Percentiles rank a stretch among this genome's conserved stretches.
These are phyloP conservation scores for Streptanthus diversifolius DNA, from an alignment of 345 rosid species.

Conservation along the genomic window DNA sequence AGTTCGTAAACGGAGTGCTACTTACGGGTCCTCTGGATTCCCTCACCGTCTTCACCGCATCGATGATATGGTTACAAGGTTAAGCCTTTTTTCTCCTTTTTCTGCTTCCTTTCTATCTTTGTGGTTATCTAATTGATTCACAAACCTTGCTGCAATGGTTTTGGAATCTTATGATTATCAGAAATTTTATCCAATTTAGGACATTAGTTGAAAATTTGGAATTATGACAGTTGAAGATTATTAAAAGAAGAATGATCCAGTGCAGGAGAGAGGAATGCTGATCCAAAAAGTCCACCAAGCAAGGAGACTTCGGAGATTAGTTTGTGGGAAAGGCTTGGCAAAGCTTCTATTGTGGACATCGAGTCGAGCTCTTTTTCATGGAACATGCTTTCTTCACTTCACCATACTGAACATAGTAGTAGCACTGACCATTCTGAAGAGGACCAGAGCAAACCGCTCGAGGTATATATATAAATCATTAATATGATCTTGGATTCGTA, in stretches of 20 bases:
- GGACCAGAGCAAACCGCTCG: slow-evolving; percentile 81
- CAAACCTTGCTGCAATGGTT: not conserved
- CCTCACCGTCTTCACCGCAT: slow-evolving; percentile 60
- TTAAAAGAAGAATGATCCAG: slow-evolving; percentile 40
- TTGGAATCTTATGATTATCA: not conserved
- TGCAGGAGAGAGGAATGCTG: slow-evolving; percentile 49
- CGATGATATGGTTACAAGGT: slow-evolving; percentile 46
- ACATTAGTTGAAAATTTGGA: not conserved
- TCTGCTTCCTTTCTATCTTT: not conserved
- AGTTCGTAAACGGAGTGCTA: slow-evolving; percentile 91
- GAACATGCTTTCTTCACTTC: slow-evolving; percentile 93
- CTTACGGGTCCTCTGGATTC: slow-evolving; percentile 76
- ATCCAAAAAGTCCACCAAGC: slow-evolving; percentile 44
- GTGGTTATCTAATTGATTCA: too few species aligned
- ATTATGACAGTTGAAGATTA: not conserved
- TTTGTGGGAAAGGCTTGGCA: slow-evolving; percentile 94
- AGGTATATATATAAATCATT: slow-evolving; percentile 45
- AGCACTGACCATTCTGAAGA: slow-evolving; percentile 85
- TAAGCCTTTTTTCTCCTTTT: not conserved
- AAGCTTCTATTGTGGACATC: slow-evolving; percentile 62
- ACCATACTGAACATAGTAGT: slow-evolving; percentile 88
- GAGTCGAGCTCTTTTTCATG: slow-evolving; percentile 72
- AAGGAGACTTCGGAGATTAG: slow-evolving; percentile 58
- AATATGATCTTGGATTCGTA: slow-evolving; percentile 2
- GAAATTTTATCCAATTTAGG: not conserved